Evolutionary conservation across 345 rosid genomes (phyloP).

Genomic region (Moricandia arvensis): DNA sequence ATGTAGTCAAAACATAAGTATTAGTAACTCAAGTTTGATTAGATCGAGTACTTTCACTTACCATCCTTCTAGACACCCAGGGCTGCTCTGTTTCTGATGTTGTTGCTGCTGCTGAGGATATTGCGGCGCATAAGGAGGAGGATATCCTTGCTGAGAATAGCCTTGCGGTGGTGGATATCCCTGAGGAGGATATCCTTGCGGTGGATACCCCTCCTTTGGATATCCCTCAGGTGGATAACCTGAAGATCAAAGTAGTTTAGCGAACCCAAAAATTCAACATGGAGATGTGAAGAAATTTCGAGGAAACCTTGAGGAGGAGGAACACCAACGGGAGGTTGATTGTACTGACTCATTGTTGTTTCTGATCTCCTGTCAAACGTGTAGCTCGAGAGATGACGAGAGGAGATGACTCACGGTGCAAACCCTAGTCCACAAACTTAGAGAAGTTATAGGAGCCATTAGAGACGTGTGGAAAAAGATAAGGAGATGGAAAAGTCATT

Average conservation of each 20-base stretch:
- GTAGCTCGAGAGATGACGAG: neutral
- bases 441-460: neutral
- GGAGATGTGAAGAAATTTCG: neutral
- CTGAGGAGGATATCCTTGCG: constrained; percentile 58
- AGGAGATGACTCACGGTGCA: neutral
- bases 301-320: constrained; percentile 87
- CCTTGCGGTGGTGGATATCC: constrained; percentile 65
- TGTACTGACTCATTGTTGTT: constrained; percentile 63
- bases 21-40: neutral
- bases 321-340: constrained; percentile 86
- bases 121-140: constrained; percentile 74
- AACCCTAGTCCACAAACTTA: neutral
- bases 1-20: neutral
- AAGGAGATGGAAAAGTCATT: neutral
- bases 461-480: neutral
- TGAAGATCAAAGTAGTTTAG: constrained; percentile 11
- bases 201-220: constrained; percentile 14
- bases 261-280: neutral
- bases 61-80: constrained; percentile 80
- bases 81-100: constrained; percentile 36
- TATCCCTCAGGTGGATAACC: constrained; percentile 88
- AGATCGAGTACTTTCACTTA: constrained; percentile 14
- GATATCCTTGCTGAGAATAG: constrained; percentile 55
- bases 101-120: constrained; percentile 65
- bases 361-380: neutral